These are phyloP conservation scores for Leccinum pachyderme DNA, from an alignment of 1,284 basidiomycete species.

Conservation along the genomic window DNA sequence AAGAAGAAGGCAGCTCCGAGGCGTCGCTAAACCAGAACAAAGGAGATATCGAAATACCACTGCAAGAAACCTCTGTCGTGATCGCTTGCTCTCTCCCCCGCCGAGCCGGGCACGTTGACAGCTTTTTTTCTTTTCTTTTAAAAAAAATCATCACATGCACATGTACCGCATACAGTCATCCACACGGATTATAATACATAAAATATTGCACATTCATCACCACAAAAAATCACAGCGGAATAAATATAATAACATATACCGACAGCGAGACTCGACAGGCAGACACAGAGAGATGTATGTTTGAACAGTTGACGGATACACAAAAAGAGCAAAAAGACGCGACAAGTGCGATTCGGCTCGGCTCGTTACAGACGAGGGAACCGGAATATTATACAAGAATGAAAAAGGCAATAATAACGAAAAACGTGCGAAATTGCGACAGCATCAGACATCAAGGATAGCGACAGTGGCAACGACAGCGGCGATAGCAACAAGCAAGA, in stretches of 20 bases:
- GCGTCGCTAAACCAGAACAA: conserved; percentile 22
- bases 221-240: neutral
- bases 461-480: neutral
- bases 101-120: too few relatives aligned
- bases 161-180: neutral
- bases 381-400: neutral
- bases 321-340: neutral
- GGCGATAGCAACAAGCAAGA: neutral
- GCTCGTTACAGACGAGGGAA: neutral
- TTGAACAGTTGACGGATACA: neutral
- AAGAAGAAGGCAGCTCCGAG: conserved; percentile 24
- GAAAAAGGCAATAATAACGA: neutral
- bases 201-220: neutral
- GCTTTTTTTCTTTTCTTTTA: neutral
- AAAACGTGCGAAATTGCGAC: neutral
- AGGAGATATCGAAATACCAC: neutral
- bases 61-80: neutral
- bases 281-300: neutral
- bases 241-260: neutral
- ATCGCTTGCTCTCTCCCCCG: neutral
- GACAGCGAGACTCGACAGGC: neutral
- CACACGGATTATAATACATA: too few relatives aligned
- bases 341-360: neutral
- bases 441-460: neutral
- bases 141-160: neutral